These are phyloP conservation scores for Bathelium albidoporum DNA, from an alignment of 495 filamentous ascomycete species.

Conservation along the genomic window DNA sequence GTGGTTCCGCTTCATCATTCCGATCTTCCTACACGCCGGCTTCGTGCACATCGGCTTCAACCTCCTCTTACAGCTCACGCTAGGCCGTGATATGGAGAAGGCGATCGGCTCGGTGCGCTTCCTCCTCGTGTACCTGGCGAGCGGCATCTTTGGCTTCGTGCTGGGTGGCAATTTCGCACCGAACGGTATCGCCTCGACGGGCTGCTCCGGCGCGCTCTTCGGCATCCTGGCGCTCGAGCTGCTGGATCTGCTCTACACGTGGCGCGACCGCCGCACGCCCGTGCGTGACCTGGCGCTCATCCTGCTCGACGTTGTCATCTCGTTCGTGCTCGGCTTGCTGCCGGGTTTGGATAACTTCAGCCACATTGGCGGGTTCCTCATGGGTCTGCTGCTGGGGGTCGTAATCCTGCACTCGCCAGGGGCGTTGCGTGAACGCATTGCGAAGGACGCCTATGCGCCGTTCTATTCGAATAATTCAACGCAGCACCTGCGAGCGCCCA, in stretches of 20 bases:
- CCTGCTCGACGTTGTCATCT: conserved; percentile 70
- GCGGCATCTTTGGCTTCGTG: conserved; percentile 94
- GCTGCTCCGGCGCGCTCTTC: conserved; percentile 82
- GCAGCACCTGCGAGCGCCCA: conserved; percentile 20
- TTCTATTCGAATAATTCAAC: conserved; percentile 38
- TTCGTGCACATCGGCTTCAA: conserved; percentile 94
- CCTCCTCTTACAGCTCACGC: conserved; percentile 74
- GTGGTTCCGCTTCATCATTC: conserved; percentile 92
- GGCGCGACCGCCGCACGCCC: conserved; percentile 64
- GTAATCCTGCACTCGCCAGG: conserved; percentile 81
- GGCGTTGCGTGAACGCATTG: conserved; percentile 63
- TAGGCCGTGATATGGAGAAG: conserved; percentile 84
- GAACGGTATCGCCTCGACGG: conserved; percentile 66
- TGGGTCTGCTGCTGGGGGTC: conserved; percentile 79
- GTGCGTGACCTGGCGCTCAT: conserved; percentile 76
- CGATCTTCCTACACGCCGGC: conserved; percentile 91
- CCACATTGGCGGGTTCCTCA: conserved; percentile 91
- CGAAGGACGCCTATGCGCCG: conserved; percentile 43
- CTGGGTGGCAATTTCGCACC: conserved; percentile 89
- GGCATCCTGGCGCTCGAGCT: conserved; percentile 80
- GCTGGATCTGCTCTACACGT: conserved; percentile 86
- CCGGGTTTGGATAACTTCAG: conserved; percentile 95
- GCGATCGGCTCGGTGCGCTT: conserved; percentile 79
- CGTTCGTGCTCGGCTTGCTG: conserved; percentile 84
- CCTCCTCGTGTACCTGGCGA: conserved; percentile 73